A percentile compares a stretch with the other conserved stretches of the same genome.
Conservation (phyloP, 176 grass and related monocot species). For the Oryza punctata region DNA sequence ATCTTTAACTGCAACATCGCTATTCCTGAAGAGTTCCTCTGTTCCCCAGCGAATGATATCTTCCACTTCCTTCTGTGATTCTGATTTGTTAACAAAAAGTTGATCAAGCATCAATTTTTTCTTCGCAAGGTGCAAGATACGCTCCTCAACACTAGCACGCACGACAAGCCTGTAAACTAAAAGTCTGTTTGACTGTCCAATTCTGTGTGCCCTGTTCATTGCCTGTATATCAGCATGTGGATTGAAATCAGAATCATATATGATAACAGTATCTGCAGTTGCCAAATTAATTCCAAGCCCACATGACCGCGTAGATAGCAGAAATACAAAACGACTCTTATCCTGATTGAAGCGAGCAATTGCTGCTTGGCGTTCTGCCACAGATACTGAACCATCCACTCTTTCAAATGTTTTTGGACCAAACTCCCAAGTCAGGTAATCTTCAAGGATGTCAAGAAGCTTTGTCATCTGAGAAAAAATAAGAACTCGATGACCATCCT, state of each 20-base stretch:
- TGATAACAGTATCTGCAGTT: conserved; percentile 97
- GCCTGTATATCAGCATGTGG: conserved; percentile 99
- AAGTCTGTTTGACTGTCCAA: conserved; percentile 97
- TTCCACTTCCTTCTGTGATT: conserved; percentile 96
- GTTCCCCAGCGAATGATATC: conserved; percentile 99
- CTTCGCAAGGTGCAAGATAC: conserved; percentile 97
- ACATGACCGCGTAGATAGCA: conserved; percentile 95
- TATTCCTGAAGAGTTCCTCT: conserved; percentile 88
- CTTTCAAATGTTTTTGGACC: conserved; percentile 91
- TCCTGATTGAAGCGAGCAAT: conserved; percentile 98
- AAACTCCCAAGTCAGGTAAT: conserved; percentile 84
- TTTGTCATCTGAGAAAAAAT: conserved; percentile 99
- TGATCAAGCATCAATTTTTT: conserved; percentile 99
- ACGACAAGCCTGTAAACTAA: conserved; percentile 98
- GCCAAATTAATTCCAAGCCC: conserved; percentile 99
- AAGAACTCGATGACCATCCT: conserved; percentile 90
- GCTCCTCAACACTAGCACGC: conserved; percentile 95
- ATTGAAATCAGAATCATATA: conserved; percentile 99
- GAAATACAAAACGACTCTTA: conserved; percentile 96
- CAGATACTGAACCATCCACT: conserved; percentile 93
- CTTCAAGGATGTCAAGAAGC: conserved; percentile 97
- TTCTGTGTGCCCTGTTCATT: conserved; percentile 99
- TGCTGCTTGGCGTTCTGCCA: conserved; percentile 83
- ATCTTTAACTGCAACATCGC: conserved; percentile 57
- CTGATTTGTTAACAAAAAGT: conserved; percentile 98